Conservation (phyloP, 140 eudicot genomes). For the Bidens hawaiensis region DNA sequence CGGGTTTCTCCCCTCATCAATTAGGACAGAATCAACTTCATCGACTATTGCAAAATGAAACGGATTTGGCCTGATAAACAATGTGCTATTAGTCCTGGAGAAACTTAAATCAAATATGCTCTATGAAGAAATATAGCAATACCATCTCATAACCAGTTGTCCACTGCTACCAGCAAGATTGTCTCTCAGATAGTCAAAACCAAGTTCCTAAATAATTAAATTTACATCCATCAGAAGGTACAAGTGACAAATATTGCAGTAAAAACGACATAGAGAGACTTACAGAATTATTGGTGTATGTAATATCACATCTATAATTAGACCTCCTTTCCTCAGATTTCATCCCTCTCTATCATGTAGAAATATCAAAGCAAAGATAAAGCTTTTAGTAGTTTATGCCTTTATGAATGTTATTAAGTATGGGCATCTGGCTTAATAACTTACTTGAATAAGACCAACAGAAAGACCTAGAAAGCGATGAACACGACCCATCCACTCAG, state of each 20-base stretch:
- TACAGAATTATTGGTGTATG: constrained; percentile 94
- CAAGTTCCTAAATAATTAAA: constrained; percentile 70
- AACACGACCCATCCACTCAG: constrained; percentile 99
- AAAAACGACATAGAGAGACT: constrained; percentile 20
- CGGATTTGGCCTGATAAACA: constrained; percentile 85
- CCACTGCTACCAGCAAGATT: constrained; percentile 78
- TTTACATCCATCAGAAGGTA: no score
- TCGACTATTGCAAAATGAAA: constrained; percentile 98
- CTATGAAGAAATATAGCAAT: constrained; percentile 6
- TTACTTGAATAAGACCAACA: constrained; percentile 96
- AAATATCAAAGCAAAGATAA: constrained; percentile 1
- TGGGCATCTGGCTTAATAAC: constrained; percentile 4
- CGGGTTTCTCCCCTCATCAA: constrained; percentile 98
- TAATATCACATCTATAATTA: constrained; percentile 83
- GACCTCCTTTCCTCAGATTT: constrained; percentile 63
- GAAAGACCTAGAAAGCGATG: constrained; percentile 98
- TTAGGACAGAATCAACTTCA: constrained; percentile 97
- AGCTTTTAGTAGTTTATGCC: not conserved
- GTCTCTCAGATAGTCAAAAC: constrained; percentile 98
- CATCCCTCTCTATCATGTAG: constrained; percentile 76
- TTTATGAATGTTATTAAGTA: not conserved
- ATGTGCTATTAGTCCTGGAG: not conserved
- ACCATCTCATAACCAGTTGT: constrained; percentile 98
- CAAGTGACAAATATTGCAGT: not conserved
- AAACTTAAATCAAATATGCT: constrained; percentile 13